Evolutionary conservation across 768 basidiomycete species (phyloP), one percentile per base, ranked within the genome.

Genomic region (Lentinula edodes): DNA sequence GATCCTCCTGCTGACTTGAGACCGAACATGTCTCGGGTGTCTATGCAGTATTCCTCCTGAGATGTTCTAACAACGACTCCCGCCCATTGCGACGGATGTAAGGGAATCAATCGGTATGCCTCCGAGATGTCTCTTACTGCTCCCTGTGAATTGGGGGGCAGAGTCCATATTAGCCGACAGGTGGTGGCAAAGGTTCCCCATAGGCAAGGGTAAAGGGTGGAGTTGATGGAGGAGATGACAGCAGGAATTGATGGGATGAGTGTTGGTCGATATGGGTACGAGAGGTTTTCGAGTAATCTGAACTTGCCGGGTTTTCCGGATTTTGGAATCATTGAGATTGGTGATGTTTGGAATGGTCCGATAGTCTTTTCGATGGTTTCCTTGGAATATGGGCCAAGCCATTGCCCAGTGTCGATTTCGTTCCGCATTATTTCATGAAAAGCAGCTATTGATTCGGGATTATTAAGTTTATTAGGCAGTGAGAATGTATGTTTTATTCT

Each of bases 261-360:
- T 3, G 8, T 46, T 15, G n/a, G 42, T 2, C 20, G 1, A 68
- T 52, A 64, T 0, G 74, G 75, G 39, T 66, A 69, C 0, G 76
- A 78, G n/a, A 77, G 67, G 52, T 80, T 76, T n/a, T 80, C 77
- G 2, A 81, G 66, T 5, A 71, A 60, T 0, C 72, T 58, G 51
- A 66, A 78, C 54, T 74, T 75, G 0, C 66, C 70, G 0, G 70
- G 70, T 35, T 72, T 74, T 0, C 71, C 69, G 0, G 72, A 61
- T 36, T 81, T 80, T 0, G 73, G 76, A 4, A 78, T 70, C 9
- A 79, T 52, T 1, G 63, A 71, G 2, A 77, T 62, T 0, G 77
- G 76, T 0, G 74, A 78, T 1, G 67, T 60, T 57, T 79, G 78
- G 59, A 80, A 79, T 0, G 71, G 75, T 0, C 78, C 76, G 6